phyloP scores from a whole-genome alignment of 2,329 filamentous ascomycete genomes.

The Zymoseptoria tritici region DNA sequence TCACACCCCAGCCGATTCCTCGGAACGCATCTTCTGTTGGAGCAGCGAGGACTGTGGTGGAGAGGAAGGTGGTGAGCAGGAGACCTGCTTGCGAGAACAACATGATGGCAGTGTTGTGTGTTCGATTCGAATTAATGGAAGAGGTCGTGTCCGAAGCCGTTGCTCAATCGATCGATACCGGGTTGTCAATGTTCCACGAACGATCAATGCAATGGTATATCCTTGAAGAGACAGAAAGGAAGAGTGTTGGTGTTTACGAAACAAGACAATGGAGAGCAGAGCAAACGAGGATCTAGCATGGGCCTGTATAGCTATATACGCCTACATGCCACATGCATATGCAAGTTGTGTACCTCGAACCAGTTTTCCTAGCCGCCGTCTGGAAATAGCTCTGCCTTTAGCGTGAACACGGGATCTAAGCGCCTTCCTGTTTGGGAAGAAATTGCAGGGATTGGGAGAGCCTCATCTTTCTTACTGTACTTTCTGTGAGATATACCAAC shows the following conservation, averaged over 20 bases:
- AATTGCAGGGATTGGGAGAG: not conserved
- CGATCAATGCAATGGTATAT: not conserved
- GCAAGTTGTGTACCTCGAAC: not conserved
- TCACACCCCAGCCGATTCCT: conserved; percentile 7
- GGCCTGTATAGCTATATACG: not conserved
- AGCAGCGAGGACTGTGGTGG: conserved; percentile 16
- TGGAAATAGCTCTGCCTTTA: not conserved
- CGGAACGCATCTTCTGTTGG: conserved; percentile 10
- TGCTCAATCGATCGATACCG: conserved; percentile 2
- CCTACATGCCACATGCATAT: not conserved
- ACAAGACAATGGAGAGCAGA: not conserved
- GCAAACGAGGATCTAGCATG: not conserved
- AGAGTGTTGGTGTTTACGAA: not conserved
- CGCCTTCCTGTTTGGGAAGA: not conserved
- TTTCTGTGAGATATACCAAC: not conserved
- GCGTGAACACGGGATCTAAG: not conserved
- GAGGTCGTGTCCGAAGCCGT: not conserved
- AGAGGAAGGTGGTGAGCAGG: conserved; percentile 12
- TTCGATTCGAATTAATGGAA: not conserved
- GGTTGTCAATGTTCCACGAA: not conserved
- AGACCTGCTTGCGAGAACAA: conserved; percentile 19
- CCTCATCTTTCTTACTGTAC: not conserved
- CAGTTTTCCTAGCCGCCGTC: not conserved
- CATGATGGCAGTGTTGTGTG: conserved; percentile 13
- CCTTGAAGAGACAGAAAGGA: not conserved